phyloP scores from a whole-genome alignment of 2,329 filamentous ascomycete species.

The Pleochaeta shiraiana region DNA sequence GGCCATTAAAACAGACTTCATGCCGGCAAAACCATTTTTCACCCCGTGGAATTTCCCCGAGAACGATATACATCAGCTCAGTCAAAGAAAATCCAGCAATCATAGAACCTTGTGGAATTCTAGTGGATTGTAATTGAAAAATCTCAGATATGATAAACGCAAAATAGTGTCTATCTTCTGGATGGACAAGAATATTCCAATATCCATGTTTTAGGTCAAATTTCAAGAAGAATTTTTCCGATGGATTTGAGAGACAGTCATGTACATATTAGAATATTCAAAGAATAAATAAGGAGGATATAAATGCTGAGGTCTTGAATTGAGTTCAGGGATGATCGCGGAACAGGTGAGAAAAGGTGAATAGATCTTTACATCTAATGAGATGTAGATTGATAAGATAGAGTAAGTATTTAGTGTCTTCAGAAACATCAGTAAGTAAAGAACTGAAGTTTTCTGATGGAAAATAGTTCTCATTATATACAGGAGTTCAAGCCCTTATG shows the following conservation, averaged over 20 bases:
- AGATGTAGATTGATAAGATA: too few relatives aligned
- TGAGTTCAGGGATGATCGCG: too few relatives aligned
- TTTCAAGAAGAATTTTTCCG: background rate
- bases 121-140: background rate
- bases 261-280: too few relatives aligned
- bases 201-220: slow-evolving; percentile 5
- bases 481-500: too few relatives aligned
- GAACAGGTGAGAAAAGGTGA: too few relatives aligned
- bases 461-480: too few relatives aligned
- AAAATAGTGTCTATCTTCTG: background rate
- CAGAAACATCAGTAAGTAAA: too few relatives aligned
- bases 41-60: background rate
- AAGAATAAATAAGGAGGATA: too few relatives aligned
- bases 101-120: slow-evolving; percentile 4
- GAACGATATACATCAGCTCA: background rate
- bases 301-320: too few relatives aligned
- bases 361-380: too few relatives aligned
- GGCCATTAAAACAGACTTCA: background rate
- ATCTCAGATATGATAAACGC: background rate
- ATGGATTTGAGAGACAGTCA: slow-evolving; percentile 4
- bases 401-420: too few relatives aligned
- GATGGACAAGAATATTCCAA: slow-evolving; percentile 2
- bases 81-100: background rate
- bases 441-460: too few relatives aligned
- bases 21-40: background rate